Conservation (phyloP, 2,329 filamentous ascomycete species). For the Cladophialophora immunda region DNA sequence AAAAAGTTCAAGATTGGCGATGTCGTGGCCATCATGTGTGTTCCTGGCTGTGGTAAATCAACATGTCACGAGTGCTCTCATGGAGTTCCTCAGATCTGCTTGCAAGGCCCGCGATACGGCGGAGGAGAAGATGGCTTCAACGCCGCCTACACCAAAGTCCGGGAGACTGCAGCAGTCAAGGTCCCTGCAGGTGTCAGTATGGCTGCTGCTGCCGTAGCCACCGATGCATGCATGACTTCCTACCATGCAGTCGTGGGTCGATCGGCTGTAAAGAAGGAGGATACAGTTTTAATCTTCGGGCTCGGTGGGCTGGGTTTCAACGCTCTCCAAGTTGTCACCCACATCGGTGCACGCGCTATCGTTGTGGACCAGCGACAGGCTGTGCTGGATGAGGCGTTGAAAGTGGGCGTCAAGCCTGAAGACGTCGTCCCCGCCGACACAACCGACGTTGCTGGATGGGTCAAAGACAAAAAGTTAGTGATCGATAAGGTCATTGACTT, state of each 20-base stretch:
- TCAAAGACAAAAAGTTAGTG: constrained; percentile 9
- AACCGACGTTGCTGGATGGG: constrained; percentile 19
- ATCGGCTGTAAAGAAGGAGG: constrained; percentile 19
- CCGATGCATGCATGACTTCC: constrained; percentile 28
- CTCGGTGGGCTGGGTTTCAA: constrained; percentile 34
- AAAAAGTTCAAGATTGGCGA: constrained; percentile 25
- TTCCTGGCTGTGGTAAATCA: constrained; percentile 21
- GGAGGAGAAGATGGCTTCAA: constrained; percentile 23
- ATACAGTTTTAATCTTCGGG: constrained; percentile 26
- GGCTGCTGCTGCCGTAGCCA: constrained; percentile 27
- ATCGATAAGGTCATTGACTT: constrained; percentile 33
- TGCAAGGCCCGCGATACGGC: constrained; percentile 14
- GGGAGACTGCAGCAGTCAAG: constrained; percentile 21
- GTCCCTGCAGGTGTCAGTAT: constrained; percentile 16
- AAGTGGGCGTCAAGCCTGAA: constrained; percentile 23
- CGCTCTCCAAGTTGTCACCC: constrained; percentile 26
- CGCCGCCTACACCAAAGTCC: constrained; percentile 21
- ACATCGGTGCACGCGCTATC: constrained; percentile 26
- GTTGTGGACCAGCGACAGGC: constrained; percentile 28
- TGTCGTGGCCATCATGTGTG: constrained; percentile 17
- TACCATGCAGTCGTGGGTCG: constrained; percentile 25
- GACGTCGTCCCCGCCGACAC: constrained; percentile 26
- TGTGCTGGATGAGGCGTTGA: constrained; percentile 30
- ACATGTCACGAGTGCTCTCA: constrained; percentile 18
- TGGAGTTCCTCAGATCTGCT: constrained; percentile 24